Base-by-base conservation (phyloP, 2,329 filamentous ascomycete species). In the Pochonia chlamydosporia region DNA sequence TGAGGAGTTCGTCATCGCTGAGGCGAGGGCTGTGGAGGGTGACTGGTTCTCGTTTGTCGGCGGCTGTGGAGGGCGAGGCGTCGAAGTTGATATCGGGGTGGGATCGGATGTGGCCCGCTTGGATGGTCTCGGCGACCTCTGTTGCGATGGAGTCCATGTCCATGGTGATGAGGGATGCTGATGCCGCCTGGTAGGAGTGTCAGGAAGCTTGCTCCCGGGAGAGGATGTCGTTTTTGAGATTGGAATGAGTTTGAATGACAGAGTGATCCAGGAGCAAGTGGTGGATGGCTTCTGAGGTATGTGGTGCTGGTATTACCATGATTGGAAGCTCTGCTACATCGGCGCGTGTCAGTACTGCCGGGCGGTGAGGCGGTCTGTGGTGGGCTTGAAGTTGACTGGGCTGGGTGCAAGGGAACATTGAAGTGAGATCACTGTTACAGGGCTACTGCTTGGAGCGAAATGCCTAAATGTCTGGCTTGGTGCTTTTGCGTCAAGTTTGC, bases 51-150 rank as follows among this genome's bases (percentile, higher is more conserved):
- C 57, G 86, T 53, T 73, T 70, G 42, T 84, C 87, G 44, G 85
- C 81, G 44, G 86, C 76, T 18, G 89, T 92, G 31, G 87, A 82
- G 9, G 89, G 89, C 63, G 91, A 91, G 59, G 89, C 62, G 69
- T 96, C 90, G 71, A 88, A 85, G 42, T 63, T 65, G 5, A 84
- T 76, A 33, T 87, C 88, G 0, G 90, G 90, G 44, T 82, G 62
- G 40, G 72, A 78, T 52, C 88, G 85, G 68, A 96, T 84, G 61
- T 86, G 87, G 28, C 83, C 87, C 14, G 86, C 83, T 66, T 96
- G 91, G 54, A 96, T 72, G 28, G 85, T 85, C 59, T 88, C 87
- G 40, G 88, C 87, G 48, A 92, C 69, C 62, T 93, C 81, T 21
- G 81, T 67, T 23, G 82, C 75, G 16, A 80, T 65, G n/a, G 78